Conservation (phyloP, 129 eudicot genomes). For the Centaurea solstitialis region DNA sequence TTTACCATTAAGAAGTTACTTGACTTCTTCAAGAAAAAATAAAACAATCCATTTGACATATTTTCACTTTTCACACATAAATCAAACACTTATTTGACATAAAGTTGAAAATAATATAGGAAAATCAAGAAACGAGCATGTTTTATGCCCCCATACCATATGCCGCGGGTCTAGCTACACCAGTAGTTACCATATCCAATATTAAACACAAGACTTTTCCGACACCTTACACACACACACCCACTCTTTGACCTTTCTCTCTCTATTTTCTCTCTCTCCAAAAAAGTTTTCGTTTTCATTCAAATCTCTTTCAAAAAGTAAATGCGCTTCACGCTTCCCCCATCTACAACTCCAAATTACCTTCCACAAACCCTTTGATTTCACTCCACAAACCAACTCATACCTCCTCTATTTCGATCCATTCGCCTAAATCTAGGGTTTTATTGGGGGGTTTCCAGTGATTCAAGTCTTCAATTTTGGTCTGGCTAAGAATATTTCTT, state of each 20-base stretch:
- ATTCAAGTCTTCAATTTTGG: conserved; percentile 10
- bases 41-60: neutral
- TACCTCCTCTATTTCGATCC: conserved; percentile 8
- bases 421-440: conserved; percentile 6
- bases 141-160: conserved; percentile 5
- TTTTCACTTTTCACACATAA: neutral
- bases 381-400: neutral
- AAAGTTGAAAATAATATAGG: neutral
- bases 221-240: conserved; percentile 3
- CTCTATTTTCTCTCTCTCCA: conserved; percentile 33
- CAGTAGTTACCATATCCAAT: conserved; percentile 37
- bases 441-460: neutral
- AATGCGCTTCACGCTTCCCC: conserved; percentile 18
- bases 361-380: conserved; percentile 5
- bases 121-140: no score
- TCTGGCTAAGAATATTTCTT: neutral
- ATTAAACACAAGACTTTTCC: conserved; percentile 10
- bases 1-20: neutral
- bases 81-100: neutral
- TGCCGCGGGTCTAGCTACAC: conserved; percentile 55
- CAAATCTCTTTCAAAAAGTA: conserved; percentile 22
- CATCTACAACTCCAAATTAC: conserved; percentile 3
- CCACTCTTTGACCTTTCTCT: conserved; percentile 28
- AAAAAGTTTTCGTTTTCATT: neutral
- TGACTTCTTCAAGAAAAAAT: no score